Base-by-base conservation (phyloP, 2,329 filamentous ascomycete genomes). In the Ceratocystis cacaofunesta region DNA sequence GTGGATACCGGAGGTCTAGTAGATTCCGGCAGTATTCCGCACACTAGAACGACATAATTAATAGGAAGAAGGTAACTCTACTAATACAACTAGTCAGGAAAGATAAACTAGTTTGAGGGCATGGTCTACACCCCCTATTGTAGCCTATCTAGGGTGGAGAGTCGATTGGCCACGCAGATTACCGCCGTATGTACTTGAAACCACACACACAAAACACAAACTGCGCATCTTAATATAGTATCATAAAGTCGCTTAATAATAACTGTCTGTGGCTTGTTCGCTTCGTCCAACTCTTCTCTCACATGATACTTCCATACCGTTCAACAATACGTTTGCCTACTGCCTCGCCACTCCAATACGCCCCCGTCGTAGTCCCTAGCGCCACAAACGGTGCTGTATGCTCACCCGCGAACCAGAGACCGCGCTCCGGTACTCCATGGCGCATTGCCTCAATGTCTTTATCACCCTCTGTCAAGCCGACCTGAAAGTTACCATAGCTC, bases 371-470 rank as follows among this genome's bases (percentile, higher is more conserved):
- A 3, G 92, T 96, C 0, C 92, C 92, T 68, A 96, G 74, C 10
- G 89, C 91, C 32, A 95, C 85, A 76, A 96, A 95, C 3, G 92
- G 91, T 65, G 90, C 87, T 25, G 90, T 95, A 75, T 96, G 91
- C 75, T 96, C 91, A 0, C 91, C 91, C 0, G 91, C 91, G 69
- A 96, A 79, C 91, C 91, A 96, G 7, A 96, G 72, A 0, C 88
- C 85, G 25, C 84, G 77, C 12, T 83, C 84, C 0, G 85, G 85
- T 69, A 88, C 70, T 0, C 86, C 86, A 50, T 80, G 75, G 1
- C 85, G 77, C 75, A 90, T 82, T 2, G 73, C 75, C 61, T 86
- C 81, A 61, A 96, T 84, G 72, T 95, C 88, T 66, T 79, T 77
- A 70, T 92, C 89, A 0, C 86, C 89, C 5, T 83, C 78, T 69